Conservation (phyloP, 2,329 filamentous ascomycete species). For the Dothideomycetes sp. region DNA sequence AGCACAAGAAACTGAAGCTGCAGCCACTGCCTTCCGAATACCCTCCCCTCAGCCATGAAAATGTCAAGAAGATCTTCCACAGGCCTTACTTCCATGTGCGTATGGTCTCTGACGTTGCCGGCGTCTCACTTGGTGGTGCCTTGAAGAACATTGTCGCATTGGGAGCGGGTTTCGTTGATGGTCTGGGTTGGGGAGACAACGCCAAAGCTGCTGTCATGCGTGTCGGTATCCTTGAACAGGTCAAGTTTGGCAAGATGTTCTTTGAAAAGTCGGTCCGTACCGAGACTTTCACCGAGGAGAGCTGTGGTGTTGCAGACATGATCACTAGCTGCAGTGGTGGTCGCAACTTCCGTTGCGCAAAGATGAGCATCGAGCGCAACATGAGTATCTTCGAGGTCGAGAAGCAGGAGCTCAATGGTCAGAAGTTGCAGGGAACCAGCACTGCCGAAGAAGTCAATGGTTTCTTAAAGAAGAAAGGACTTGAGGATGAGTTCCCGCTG, state of each 20-base stretch:
- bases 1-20: constrained; percentile 60
- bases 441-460: constrained; percentile 86
- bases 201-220: constrained; percentile 99
- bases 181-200: constrained; percentile 95
- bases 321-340: constrained; percentile 91
- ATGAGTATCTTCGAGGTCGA: constrained; percentile 81
- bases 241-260: constrained; percentile 89
- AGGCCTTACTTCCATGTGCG: constrained; percentile 96
- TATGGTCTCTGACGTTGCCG: constrained; percentile 89
- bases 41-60: constrained; percentile 74
- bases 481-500: constrained; percentile 78
- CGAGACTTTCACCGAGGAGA: constrained; percentile 92
- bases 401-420: constrained; percentile 80
- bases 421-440: constrained; percentile 90
- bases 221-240: constrained; percentile 90
- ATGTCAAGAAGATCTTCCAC: constrained; percentile 82
- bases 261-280: constrained; percentile 74
- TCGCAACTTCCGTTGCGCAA: constrained; percentile 89
- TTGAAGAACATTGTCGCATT: constrained; percentile 96
- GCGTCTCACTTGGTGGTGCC: constrained; percentile 86
- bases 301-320: constrained; percentile 86
- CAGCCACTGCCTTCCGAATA: constrained; percentile 72
- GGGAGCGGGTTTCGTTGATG: constrained; percentile 89
- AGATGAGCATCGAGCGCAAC: constrained; percentile 71
- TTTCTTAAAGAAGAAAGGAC: constrained; percentile 69